A percentile compares a stretch with the other conserved stretches of the same genome.
These are phyloP conservation scores for Anisodus tanguticus DNA, from an alignment of 257 asterid species.

Conservation along the genomic window DNA sequence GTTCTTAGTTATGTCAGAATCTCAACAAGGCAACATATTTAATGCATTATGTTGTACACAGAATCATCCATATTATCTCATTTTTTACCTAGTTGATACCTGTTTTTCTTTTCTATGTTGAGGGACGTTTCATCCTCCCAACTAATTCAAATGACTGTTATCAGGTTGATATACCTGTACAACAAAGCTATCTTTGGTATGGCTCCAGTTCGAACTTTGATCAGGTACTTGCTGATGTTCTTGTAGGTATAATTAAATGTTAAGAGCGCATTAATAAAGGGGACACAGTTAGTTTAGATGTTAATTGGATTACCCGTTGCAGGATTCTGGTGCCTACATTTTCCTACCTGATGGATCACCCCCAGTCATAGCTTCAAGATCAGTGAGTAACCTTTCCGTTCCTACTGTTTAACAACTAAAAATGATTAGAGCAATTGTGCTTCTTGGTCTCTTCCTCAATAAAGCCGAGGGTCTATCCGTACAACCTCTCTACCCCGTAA, in stretches of 20 bases:
- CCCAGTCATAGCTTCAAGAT: constrained; percentile 64
- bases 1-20: constrained; percentile 26
- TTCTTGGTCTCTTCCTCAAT: too few species aligned
- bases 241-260: constrained; percentile 4
- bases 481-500: too few species aligned
- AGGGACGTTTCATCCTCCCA: neutral
- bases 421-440: too few species aligned
- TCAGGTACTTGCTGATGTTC: constrained; percentile 52
- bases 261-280: neutral
- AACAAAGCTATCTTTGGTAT: constrained; percentile 86
- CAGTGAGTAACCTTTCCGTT: constrained; percentile 50
- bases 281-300: neutral
- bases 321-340: constrained; percentile 91
- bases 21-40: neutral
- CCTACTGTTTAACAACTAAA: too few species aligned
- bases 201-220: constrained; percentile 46
- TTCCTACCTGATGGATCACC: constrained; percentile 70
- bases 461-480: too few species aligned
- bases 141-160: constrained; percentile 21
- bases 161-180: constrained; percentile 79
- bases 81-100: neutral
- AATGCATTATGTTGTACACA: neutral
- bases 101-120: neutral
- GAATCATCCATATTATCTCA: neutral
- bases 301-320: constrained; percentile 35